Evolutionary conservation across 129 eudicot genomes (phyloP).

Genomic region (Artemisia tridentata): DNA sequence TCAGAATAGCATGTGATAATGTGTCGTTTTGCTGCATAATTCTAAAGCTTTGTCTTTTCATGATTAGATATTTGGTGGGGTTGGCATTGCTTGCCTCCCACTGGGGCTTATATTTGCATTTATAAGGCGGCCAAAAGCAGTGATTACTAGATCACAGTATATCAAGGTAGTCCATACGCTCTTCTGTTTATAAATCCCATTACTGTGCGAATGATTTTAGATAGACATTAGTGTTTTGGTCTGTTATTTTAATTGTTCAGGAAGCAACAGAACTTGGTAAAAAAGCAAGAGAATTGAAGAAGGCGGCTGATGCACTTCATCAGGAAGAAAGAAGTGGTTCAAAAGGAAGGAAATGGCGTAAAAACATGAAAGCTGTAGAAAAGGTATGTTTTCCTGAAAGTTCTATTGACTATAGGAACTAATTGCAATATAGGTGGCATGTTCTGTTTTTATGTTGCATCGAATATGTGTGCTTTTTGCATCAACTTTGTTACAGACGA

Average conservation of each 20-base stretch:
- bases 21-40: slow-evolving; percentile 4
- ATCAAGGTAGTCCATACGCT: slow-evolving; percentile 62
- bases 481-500: background rate
- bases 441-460: background rate
- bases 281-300: slow-evolving; percentile 89
- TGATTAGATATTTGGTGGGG: slow-evolving; percentile 93
- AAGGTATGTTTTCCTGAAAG: slow-evolving; percentile 48
- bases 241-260: slow-evolving; percentile 30
- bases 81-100: slow-evolving; percentile 97
- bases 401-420: background rate
- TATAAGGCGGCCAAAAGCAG: slow-evolving; percentile 91
- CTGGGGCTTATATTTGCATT: slow-evolving; percentile 85
- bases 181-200: slow-evolving; percentile 12
- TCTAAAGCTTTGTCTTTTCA: slow-evolving; percentile 10
- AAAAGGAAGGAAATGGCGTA: slow-evolving; percentile 95
- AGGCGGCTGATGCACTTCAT: slow-evolving; percentile 90
- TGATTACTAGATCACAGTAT: slow-evolving; percentile 93
- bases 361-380: slow-evolving; percentile 84
- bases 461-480: slow-evolving; percentile 5
- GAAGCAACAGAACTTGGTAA: slow-evolving; percentile 98
- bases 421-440: slow-evolving; percentile 3
- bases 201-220: slow-evolving; percentile 5
- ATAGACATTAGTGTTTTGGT: background rate
- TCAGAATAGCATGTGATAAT: background rate
- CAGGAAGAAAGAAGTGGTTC: slow-evolving; percentile 86